Percentiles rank a stretch among this genome's conserved stretches.
These are phyloP conservation scores for Corylus americana DNA, from an alignment of 306 rosid genomes.

Conservation along the genomic window DNA sequence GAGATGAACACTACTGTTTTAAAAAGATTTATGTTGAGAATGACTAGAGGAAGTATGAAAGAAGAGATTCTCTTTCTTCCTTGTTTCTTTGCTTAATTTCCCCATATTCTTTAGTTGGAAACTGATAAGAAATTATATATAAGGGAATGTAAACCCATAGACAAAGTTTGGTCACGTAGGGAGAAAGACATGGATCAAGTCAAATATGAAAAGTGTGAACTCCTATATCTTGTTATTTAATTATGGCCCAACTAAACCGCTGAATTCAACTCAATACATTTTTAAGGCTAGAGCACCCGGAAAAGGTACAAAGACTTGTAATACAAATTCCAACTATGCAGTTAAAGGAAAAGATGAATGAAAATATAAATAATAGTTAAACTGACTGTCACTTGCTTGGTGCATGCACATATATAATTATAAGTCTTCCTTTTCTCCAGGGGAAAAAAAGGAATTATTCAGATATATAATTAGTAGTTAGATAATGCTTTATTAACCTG, in stretches of 20 bases:
- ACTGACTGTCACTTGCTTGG: background rate
- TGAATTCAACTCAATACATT: background rate
- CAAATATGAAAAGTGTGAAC: background rate
- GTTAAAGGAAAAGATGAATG: background rate
- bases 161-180: background rate
- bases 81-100: background rate
- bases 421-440: background rate
- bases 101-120: background rate
- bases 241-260: background rate
- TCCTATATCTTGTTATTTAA: background rate
- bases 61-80: background rate
- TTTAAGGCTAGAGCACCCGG: background rate
- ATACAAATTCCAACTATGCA: background rate
- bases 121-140: background rate
- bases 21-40: background rate
- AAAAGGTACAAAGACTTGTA: background rate
- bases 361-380: background rate
- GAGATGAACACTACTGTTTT: background rate
- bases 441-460: background rate
- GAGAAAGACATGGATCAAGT: background rate
- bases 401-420: background rate
- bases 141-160: background rate
- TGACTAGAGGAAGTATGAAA: background rate
- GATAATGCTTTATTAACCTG: background rate
- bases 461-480: background rate